Base-by-base conservation (phyloP, 768 basidiomycete genomes). In the Leccinum barrowsii region DNA sequence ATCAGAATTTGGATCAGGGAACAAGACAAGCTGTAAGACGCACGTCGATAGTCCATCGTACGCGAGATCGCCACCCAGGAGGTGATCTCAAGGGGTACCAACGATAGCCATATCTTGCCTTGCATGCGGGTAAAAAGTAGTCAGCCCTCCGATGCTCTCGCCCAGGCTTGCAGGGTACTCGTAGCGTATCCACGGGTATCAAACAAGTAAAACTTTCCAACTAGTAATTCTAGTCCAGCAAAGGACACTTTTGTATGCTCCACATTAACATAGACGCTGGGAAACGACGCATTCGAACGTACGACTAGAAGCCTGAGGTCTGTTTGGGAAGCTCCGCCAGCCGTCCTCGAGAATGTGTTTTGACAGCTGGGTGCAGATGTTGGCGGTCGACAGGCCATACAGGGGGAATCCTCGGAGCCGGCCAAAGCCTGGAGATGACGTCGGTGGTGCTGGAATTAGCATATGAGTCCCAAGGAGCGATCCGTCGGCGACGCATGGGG, bases 31-130 rank as follows among this genome's bases (percentile, higher is more conserved):
- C 15, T 7, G 28, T 42, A 22, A 7, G 24, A 81, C 85, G 59
- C 67, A 91, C 89, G 92, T 61, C 94, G 82, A 64, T 89, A 89
- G 72, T 96, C 94, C 89, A 95, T 94, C 0, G 91, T 94, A n/a
- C 94, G 85, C 4, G 87, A 86, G 58, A 93, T 82, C 5, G 90
- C 89, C 3, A 92, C 84, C 7, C 88, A 76, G 5, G 84, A 75
- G 1, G 92, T 93, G 2, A 80, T 88, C 11, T 85, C 73, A 37
- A 96, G 80, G 1, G 96, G 96, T 0, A 82, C 67, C 1, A 96
- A 70, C 0, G 86, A 76, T 26, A 94, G 65, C 95, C 95, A 99
- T 4, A 89, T 87, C 73, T 94, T 94, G 17, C 77, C 70, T 81
- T 86, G 60, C 42, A 32, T 7, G 24, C 19, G 15, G 13, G 30